These are phyloP conservation scores for Mycena indigotica DNA, from an alignment of 768 basidiomycete genomes.

Conservation along the genomic window DNA sequence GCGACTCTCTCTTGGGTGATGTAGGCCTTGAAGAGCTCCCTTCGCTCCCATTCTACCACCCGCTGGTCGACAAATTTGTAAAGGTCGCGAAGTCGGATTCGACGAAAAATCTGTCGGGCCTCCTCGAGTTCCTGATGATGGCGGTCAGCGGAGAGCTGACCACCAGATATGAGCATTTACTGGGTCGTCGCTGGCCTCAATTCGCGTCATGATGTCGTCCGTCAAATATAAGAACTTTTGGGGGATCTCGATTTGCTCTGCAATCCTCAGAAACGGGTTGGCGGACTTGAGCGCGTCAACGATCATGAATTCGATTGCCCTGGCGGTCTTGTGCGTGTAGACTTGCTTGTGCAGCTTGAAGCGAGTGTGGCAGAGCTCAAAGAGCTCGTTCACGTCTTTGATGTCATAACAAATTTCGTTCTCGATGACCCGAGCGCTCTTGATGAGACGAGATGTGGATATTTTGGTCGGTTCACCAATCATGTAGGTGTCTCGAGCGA, in stretches of 20 bases:
- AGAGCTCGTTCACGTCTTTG: conserved; percentile 77
- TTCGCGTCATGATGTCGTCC: conserved; percentile 63
- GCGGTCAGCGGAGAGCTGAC: not conserved
- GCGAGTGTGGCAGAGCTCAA: conserved; percentile 69
- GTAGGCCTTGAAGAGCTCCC: conserved; percentile 17
- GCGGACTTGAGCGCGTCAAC: conserved; percentile 72
- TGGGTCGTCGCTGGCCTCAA: conserved; percentile 60
- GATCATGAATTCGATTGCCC: conserved; percentile 82
- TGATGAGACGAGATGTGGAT: conserved; percentile 59
- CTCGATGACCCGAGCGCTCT: conserved; percentile 73
- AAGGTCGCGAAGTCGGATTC: conserved; percentile 63
- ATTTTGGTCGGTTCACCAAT: conserved; percentile 64
- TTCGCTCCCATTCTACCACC: conserved; percentile 41
- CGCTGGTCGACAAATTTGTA: conserved; percentile 74
- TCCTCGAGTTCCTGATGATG: conserved; percentile 41
- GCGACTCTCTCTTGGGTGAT: conserved; percentile 50
- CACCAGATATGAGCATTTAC: conserved; percentile 15
- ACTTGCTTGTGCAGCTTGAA: conserved; percentile 70
- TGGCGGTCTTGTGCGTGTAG: conserved; percentile 84
- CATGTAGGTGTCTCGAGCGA: conserved; percentile 71
- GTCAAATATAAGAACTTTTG: conserved; percentile 65
- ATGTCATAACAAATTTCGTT: conserved; percentile 77
- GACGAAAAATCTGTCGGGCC: conserved; percentile 61
- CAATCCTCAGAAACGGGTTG: conserved; percentile 64
- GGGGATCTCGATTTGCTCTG: conserved; percentile 56